A percentile compares a stretch with the other conserved stretches of the same genome.
phyloP scores from a whole-genome alignment of 1,284 basidiomycete genomes.

The Moniliophthora roreri region DNA sequence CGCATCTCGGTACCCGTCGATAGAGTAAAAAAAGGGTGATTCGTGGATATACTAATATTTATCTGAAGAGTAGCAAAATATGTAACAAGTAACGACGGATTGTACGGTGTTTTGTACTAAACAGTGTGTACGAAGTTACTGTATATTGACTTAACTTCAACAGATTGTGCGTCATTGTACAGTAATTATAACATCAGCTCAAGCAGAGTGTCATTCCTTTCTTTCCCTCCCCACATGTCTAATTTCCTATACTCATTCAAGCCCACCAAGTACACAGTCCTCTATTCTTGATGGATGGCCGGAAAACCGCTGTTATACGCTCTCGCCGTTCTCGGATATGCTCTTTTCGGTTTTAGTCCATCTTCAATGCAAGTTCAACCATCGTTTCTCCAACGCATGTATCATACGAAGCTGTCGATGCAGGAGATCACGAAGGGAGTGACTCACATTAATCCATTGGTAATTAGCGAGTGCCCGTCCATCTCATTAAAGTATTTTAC shows the following conservation, averaged over 20 bases:
- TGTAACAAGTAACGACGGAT: too few relatives aligned
- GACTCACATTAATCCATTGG: conserved; percentile 45
- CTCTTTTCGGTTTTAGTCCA: conserved; percentile 56
- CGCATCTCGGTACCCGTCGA: conserved; percentile 41
- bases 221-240: neutral
- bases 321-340: conserved; percentile 52
- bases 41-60: too few relatives aligned
- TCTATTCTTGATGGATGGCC: conserved; percentile 53
- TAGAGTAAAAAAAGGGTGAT: neutral
- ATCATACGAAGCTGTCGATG: conserved; percentile 39
- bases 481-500: conserved; percentile 5
- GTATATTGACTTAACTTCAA: too few relatives aligned
- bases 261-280: conserved; percentile 35
- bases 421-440: conserved; percentile 39
- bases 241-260: conserved; percentile 13
- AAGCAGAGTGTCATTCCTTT: too few relatives aligned
- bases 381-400: conserved; percentile 49
- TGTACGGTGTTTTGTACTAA: too few relatives aligned
- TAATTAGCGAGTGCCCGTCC: conserved; percentile 36
- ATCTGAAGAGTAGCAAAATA: too few relatives aligned
- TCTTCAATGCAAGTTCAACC: conserved; percentile 53
- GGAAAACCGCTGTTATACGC: conserved; percentile 51
- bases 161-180: too few relatives aligned
- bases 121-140: too few relatives aligned
- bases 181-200: too few relatives aligned